These are phyloP conservation scores for Boletus rufocinnamomeus DNA, from an alignment of 768 basidiomycete genomes.

Conservation along the genomic window DNA sequence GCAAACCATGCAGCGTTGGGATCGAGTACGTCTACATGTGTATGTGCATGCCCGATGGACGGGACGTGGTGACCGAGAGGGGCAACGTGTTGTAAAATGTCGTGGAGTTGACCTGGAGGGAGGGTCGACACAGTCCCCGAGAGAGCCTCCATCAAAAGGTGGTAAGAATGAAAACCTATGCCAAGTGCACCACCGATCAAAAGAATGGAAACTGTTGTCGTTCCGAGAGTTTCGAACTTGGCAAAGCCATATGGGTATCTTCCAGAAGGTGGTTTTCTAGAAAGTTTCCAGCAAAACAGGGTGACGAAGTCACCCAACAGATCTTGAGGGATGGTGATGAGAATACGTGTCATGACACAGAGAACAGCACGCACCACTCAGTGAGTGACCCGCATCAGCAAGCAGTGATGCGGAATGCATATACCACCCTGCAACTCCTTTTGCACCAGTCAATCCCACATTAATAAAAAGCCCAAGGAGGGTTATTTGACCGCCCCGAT, in stretches of 20 bases:
- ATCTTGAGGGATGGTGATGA: constrained; percentile 44
- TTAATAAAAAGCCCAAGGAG: constrained; percentile 84
- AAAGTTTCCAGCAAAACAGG: constrained; percentile 84
- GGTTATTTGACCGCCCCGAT: constrained; percentile 82
- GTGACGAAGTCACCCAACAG: constrained; percentile 91
- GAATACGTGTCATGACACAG: constrained; percentile 4
- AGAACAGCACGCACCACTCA: constrained; percentile 64
- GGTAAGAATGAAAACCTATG: constrained; percentile 88
- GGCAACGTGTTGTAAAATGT: constrained; percentile 59
- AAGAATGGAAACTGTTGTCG: constrained; percentile 84
- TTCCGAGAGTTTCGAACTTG: constrained; percentile 95
- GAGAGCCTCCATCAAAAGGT: constrained; percentile 76
- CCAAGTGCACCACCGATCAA: constrained; percentile 83
- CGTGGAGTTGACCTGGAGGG: constrained; percentile 63
- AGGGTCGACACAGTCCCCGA: constrained; percentile 63
- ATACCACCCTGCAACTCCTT: constrained; percentile 87
- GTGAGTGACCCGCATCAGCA: constrained; percentile 91
- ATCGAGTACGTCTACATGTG: constrained; percentile 63
- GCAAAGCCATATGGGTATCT: constrained; percentile 87
- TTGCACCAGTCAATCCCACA: constrained; percentile 75
- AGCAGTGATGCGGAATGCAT: constrained; percentile 89
- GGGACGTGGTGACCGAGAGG: constrained; percentile 57
- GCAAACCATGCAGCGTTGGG: constrained; percentile 99
- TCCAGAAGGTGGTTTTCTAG: constrained; percentile 75
- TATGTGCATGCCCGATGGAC: constrained; percentile 53